Base-by-base conservation (phyloP, 257 asterid species). In the Nicotiana obtusifolia region DNA sequence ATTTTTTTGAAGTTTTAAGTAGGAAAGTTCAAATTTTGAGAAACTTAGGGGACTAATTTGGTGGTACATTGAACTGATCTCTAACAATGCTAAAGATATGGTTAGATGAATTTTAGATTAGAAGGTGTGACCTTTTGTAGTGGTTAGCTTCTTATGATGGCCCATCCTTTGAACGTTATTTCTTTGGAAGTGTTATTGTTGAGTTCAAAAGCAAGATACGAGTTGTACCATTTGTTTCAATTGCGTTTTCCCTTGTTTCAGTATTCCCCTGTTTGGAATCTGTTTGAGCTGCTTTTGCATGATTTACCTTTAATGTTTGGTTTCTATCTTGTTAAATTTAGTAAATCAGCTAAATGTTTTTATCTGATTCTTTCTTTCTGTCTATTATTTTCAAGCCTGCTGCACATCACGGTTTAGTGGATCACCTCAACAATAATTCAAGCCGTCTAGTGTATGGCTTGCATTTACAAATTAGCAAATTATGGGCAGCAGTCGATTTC, bases 401-500 rank as follows among this genome's bases (percentile, higher is more conserved):
- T 49, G 52, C 26, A 75, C 22, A 24, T 49, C 16, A 49, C 44
- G 8, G 62, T 49, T 24, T 49, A 4, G 61, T 24, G 44, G 79
- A 75, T 49, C 30, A 75, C 37, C 52, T 64, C 62, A 24, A 75
- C 79, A 75, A 62, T 22, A 49, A 15, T 49, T 75, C 62, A 49
- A 75, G 79, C 6, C 24, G 16, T 75, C 79, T 49, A 75, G 79
- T 47, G 62, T 15, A 75, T 75, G 79, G 79, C 79, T 82, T 31
- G 78, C 84, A 84, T 88, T 82, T 81, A 64, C 87, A 88, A 85
- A 83, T 87, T 87, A 22, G 82, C 83, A 66, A 86, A 90, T 79
- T 83, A 95, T 93, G 97, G 92, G 88, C 87, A 87, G 28, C 81
- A 83, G 90, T 67, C 84, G 84, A 44, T 53, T 94, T 82, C 99